Base-by-base conservation (phyloP, 2,329 filamentous ascomycete species). In the Zelopaecilomyces penicillatus region DNA sequence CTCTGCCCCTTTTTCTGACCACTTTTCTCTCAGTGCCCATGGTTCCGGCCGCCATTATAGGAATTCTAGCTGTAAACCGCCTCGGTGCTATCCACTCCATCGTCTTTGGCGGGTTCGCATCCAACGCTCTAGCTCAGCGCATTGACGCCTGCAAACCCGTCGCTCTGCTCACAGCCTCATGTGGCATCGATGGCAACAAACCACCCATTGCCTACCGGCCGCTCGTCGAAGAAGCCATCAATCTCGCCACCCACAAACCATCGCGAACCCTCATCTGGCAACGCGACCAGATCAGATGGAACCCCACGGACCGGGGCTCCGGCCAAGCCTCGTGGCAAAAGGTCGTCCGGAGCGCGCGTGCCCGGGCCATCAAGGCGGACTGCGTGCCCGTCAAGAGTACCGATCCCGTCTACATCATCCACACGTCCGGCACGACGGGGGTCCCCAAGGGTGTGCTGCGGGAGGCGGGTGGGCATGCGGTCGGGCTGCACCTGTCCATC, bases 31-130 rank as follows among this genome's bases (percentile, higher is more conserved):
- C 51, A 87, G 84, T 96, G 90, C 90, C 90, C 44, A 96, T 96
- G 90, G 87, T 96, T 37, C 90, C 91, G 1, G 83, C 87, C 0
- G 86, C 89, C 2, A 63, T 95, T n/a, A 80, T 94, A 50, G 90
- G 85, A 7, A 88, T 93, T 52, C 78, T 96, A 4, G 89, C 91
- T 27, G 78, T 85, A 47, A 81, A 81, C 49, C 80, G 89, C 7
- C 72, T 96, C 1, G 91, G 90, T 8, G 91, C 89, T 11, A 80
- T 96, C 42, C 91, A 97, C 60, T 82, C 87, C 4, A 87, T 95
- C 4, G 91, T 97, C 4, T 96, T 96, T 64, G 91, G 91, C 36
- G 90, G 91, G 0, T 97, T 97, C 61, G 88, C 87, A 0, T 74
- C 89, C 0, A 71, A 75, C 7, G 86, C 89, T 4, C 73, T 96